Conservation (phyloP, 2,329 filamentous ascomycete species). For the Colletotrichum echinochloae region DNA sequence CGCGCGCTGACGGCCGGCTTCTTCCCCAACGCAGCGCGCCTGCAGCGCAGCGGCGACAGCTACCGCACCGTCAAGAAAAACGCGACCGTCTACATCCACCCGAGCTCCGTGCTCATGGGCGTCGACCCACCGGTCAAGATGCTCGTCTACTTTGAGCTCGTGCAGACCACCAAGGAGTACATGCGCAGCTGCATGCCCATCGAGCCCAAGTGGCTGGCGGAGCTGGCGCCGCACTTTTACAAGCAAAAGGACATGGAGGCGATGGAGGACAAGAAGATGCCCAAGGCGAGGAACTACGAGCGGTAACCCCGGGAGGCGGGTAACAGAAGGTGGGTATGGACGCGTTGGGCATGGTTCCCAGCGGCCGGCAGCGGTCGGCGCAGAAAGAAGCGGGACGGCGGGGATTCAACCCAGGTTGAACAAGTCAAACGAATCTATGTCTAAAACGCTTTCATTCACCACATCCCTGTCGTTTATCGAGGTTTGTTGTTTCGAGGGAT, state of each 20-base stretch:
- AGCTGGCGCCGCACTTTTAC: conserved; percentile 94
- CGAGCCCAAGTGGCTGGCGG: conserved; percentile 84
- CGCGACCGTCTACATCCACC: conserved; percentile 91
- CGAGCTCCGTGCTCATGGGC: conserved; percentile 83
- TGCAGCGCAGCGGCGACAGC: conserved; percentile 85
- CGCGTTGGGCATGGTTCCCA: not conserved
- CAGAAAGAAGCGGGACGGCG: not conserved
- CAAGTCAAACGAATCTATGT: not conserved
- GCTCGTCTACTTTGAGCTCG: conserved; percentile 88
- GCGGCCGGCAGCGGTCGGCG: not conserved
- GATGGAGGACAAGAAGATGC: conserved; percentile 78
- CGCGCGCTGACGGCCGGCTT: conserved; percentile 92
- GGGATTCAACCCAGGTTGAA: not conserved
- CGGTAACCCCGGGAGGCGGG: not conserved
- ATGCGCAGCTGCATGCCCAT: conserved; percentile 90
- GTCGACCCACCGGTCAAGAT: conserved; percentile 81
- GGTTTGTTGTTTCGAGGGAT: not conserved
- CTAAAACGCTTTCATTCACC: not conserved
- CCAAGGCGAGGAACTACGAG: conserved; percentile 48
- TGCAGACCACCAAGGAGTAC: conserved; percentile 89
- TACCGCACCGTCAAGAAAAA: conserved; percentile 95
- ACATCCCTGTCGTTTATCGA: not conserved
- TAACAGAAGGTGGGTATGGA: not conserved
- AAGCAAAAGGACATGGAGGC: conserved; percentile 91
- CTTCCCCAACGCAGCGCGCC: conserved; percentile 89